Percentiles rank a stretch among this genome's conserved stretches.
These are phyloP conservation scores for Pseudoperonospora humuli DNA, from an alignment of 352 stramenopile species.

Conservation along the genomic window DNA sequence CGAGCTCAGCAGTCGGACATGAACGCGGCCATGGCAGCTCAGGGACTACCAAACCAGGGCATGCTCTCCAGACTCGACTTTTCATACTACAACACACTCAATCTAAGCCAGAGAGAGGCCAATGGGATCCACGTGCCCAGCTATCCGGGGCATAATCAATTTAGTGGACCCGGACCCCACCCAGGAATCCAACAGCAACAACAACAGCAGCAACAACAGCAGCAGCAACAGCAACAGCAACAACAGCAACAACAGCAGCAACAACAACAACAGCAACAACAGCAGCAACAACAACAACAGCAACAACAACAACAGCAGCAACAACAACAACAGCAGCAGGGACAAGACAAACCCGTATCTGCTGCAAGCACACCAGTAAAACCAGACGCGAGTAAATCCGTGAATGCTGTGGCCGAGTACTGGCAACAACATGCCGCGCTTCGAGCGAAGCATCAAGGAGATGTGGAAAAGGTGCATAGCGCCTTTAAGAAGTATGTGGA, in stretches of 20 bases:
- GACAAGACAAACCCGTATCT: conserved; percentile 10
- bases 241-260: conserved; percentile 16
- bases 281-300: conserved; percentile 16
- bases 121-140: conserved; percentile 22
- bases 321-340: conserved; percentile 16
- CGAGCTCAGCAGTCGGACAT: conserved; percentile 67
- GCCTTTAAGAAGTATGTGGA: conserved; percentile 86
- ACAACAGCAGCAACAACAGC: conserved; percentile 14
- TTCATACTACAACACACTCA: conserved; percentile 73
- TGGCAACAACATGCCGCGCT: conserved; percentile 70
- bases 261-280: conserved; percentile 18
- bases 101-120: conserved; percentile 29
- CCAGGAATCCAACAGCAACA: conserved; percentile 19
- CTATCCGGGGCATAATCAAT: conserved; percentile 40
- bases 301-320: conserved; percentile 6
- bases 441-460: conserved; percentile 69
- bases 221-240: conserved; percentile 7
- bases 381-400: conserved; percentile 14
- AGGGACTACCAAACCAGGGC: conserved; percentile 57
- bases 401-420: conserved; percentile 57
- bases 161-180: conserved; percentile 16
- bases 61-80: conserved; percentile 76
- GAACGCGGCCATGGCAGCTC: conserved; percentile 55
- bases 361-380: conserved; percentile 16
- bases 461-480: conserved; percentile 80